These are phyloP conservation scores for Globisporangium lucens DNA, from an alignment of 352 stramenopile species.

Conservation along the genomic window DNA sequence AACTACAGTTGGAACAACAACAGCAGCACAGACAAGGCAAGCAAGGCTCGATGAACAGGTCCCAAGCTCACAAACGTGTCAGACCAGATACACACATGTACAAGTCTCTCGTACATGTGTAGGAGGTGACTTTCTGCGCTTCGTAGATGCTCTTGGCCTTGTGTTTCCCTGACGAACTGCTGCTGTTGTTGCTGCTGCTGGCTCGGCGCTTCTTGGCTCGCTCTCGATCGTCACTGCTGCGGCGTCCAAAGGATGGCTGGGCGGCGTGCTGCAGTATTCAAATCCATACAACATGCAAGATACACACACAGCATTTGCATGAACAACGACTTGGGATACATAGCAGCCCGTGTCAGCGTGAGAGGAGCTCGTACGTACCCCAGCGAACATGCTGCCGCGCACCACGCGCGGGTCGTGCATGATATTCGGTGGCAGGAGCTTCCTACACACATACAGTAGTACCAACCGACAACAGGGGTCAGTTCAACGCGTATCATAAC, in stretches of 20 bases:
- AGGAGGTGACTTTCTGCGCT: constrained; percentile 25
- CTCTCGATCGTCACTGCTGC: constrained; percentile 24
- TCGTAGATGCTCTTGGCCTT: constrained; percentile 35
- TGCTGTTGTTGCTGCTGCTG: background rate
- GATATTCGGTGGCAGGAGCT: constrained; percentile 49
- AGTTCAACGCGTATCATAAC: background rate
- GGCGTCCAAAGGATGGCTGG: constrained; percentile 15
- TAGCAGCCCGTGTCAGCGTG: background rate
- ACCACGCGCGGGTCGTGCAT: constrained; percentile 73
- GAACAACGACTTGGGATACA: background rate
- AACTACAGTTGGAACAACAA: constrained; percentile 22
- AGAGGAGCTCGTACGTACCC: constrained; percentile 32
- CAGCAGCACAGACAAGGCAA: background rate
- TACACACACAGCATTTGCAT: too few relatives aligned
- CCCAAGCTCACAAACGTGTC: background rate
- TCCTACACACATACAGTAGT: constrained; percentile 13
- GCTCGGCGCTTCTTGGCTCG: constrained; percentile 34
- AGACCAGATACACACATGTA: background rate
- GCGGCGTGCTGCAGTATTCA: background rate
- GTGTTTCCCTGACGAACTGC: constrained; percentile 14
- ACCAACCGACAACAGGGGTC: background rate
- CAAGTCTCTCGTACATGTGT: constrained; percentile 30
- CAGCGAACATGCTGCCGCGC: constrained; percentile 60
- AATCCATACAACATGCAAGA: too few relatives aligned
- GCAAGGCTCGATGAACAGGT: background rate